These are phyloP conservation scores for Colletotrichum sojae DNA, from an alignment of 2,329 filamentous ascomycete species.

Conservation along the genomic window DNA sequence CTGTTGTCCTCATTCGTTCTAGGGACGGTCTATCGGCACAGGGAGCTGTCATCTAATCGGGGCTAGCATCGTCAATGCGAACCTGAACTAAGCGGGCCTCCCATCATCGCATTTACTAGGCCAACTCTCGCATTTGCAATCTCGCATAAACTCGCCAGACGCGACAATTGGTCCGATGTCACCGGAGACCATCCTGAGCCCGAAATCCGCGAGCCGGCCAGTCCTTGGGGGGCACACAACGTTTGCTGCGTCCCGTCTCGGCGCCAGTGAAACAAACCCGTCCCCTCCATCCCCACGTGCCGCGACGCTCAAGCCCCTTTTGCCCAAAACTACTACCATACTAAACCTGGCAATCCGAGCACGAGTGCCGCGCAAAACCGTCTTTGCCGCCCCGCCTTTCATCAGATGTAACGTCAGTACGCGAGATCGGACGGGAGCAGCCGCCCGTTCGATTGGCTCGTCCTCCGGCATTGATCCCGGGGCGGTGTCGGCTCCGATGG, in stretches of 20 bases:
- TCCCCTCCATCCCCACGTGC: slow-evolving; percentile 32
- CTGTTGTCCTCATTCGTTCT: neutral
- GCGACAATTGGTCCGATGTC: neutral
- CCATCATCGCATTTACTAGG: neutral
- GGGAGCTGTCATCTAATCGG: slow-evolving; percentile 24
- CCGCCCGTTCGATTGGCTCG: slow-evolving; percentile 20
- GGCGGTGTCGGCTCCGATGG: slow-evolving; percentile 8
- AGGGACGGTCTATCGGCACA: too few relatives aligned
- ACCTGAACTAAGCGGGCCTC: neutral
- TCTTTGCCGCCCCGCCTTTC: neutral
- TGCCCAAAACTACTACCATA: neutral
- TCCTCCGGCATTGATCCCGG: slow-evolving; percentile 12
- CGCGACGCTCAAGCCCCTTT: slow-evolving; percentile 26
- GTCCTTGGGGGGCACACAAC: neutral
- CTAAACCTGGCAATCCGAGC: too few relatives aligned
- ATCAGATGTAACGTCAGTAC: slow-evolving; percentile 5
- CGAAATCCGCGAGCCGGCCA: slow-evolving; percentile 20
- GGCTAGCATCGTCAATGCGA: slow-evolving; percentile 1
- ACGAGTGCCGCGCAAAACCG: neutral
- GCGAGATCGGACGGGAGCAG: slow-evolving; percentile 16
- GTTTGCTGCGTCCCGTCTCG: slow-evolving; percentile 4
- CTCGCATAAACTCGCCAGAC: neutral
- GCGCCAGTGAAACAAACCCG: slow-evolving; percentile 23
- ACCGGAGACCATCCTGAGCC: slow-evolving; percentile 18
- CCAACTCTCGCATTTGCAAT: neutral